Percentiles rank a stretch among this genome's conserved stretches.
Evolutionary conservation across 805 yeast species (phyloP).

Genomic region (Sungouiella blattae): DNA sequence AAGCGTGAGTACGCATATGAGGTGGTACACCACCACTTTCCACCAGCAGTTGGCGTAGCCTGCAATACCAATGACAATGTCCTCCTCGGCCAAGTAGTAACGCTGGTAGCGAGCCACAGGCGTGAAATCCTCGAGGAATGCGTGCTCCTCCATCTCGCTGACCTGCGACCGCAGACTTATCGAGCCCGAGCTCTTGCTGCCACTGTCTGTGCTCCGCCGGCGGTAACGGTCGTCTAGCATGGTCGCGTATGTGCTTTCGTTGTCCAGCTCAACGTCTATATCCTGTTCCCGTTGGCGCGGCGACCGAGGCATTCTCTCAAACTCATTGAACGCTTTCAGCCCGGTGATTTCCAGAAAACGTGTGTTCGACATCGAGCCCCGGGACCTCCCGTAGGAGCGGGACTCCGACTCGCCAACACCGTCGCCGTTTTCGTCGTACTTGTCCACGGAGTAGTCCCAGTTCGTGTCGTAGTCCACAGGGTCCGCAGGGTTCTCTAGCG

Average conservation of each 20-base stretch:
- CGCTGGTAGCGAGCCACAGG: constrained; percentile 61
- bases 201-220: constrained; percentile 17
- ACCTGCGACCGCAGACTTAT: constrained; percentile 6
- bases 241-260: constrained; percentile 22
- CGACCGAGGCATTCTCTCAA: constrained; percentile 11
- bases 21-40: constrained; percentile 47
- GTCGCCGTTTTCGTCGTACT: constrained; percentile 24
- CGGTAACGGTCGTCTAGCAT: constrained; percentile 24
- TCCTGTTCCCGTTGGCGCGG: constrained; percentile 4
- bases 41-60: constrained; percentile 63
- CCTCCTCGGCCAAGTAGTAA: constrained; percentile 93
- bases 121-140: constrained; percentile 9
- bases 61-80: constrained; percentile 89
- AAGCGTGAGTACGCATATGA: constrained; percentile 53
- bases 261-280: constrained; percentile 11
- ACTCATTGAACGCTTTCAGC: constrained; percentile 4
- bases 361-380: constrained; percentile 22
- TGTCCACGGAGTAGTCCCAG: constrained; percentile 65
- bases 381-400: constrained; percentile 8
- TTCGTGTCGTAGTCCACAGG: constrained; percentile 69
- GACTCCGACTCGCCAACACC: constrained; percentile 8
- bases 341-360: constrained; percentile 7
- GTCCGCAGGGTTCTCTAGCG: constrained; percentile 54
- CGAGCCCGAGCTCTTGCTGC: constrained; percentile 5
- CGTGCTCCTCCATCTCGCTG: constrained; percentile 6